A percentile compares a stretch with the other conserved stretches of the same genome.
phyloP scores from a whole-genome alignment of 2,329 filamentous ascomycete species.

The Arthroderma sp. region DNA sequence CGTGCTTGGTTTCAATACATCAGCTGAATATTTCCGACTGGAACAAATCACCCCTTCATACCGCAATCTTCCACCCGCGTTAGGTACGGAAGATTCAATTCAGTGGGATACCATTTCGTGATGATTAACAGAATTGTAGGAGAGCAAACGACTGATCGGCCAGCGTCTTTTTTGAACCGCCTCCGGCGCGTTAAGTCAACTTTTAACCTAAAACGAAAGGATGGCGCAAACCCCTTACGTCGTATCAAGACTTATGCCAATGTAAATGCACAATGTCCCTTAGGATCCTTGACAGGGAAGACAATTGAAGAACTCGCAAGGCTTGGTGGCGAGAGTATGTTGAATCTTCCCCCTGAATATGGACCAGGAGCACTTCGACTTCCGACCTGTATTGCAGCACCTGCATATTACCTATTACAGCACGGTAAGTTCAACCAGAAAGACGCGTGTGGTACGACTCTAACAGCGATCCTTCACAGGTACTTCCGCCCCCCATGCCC shows the following conservation, averaged over 20 bases:
- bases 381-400: conserved; percentile 32
- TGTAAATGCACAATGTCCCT: conserved; percentile 17
- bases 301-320: conserved; percentile 29
- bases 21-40: conserved; percentile 7
- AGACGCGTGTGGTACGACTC: not conserved
- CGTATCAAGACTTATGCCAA: conserved; percentile 29
- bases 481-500: conserved; percentile 20
- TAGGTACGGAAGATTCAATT: too few relatives aligned
- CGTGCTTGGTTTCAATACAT: conserved; percentile 18
- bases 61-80: too few relatives aligned
- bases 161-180: conserved; percentile 13
- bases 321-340: conserved; percentile 29
- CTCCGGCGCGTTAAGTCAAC: conserved; percentile 25
- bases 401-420: conserved; percentile 23
- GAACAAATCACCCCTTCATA: not conserved
- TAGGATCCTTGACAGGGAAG: conserved; percentile 24
- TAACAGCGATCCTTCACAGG: conserved; percentile 11
- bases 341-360: conserved; percentile 25
- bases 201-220: conserved; percentile 14
- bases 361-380: conserved; percentile 26
- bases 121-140: not conserved
- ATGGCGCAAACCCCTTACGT: conserved; percentile 16
- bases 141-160: not conserved
- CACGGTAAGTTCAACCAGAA: conserved; percentile 19
- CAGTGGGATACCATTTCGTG: too few relatives aligned